Conservation (phyloP, 352 stramenopile species). For the Phytopythium delawarense region DNA sequence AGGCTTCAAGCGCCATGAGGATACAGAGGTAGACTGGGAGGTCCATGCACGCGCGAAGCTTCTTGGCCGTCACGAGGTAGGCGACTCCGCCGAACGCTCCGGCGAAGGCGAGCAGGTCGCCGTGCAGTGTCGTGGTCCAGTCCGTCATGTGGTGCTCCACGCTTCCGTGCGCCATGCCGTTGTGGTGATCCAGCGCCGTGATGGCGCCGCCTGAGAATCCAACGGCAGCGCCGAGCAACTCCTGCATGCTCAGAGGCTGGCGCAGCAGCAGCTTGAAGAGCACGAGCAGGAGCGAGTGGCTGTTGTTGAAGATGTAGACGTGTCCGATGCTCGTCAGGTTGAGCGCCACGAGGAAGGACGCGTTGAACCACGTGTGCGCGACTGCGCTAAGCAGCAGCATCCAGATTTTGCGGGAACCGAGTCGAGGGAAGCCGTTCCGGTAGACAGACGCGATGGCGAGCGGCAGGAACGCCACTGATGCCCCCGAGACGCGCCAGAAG, state of each 20-base stretch:
- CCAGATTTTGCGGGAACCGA: conserved; percentile 12
- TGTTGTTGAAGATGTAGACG: conserved; percentile 56
- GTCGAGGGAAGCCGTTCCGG: conserved; percentile 15
- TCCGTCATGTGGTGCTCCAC: conserved; percentile 6
- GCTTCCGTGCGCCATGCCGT: conserved; percentile 4
- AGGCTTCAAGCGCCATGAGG: conserved; percentile 21
- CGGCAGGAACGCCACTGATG: conserved; percentile 28
- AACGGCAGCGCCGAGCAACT: conserved; percentile 33
- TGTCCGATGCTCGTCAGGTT: conserved; percentile 49
- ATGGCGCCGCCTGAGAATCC: conserved; percentile 39
- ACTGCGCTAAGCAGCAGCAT: conserved; percentile 24
- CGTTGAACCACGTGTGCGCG: conserved; percentile 40
- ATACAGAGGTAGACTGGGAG: conserved; percentile 40
- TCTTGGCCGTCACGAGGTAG: conserved; percentile 46
- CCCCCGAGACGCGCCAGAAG: conserved; percentile 50
- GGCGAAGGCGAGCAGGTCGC: conserved; percentile 50
- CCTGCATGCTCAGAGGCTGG: conserved; percentile 24
- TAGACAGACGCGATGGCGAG: conserved; percentile 23
- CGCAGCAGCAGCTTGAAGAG: conserved; percentile 37
- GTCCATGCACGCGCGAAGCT: conserved; percentile 28
- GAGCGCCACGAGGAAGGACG: conserved; percentile 47
- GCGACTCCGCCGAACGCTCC: conserved; percentile 43
- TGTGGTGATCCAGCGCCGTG: conserved; percentile 29
- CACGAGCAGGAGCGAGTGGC: conserved; percentile 53
- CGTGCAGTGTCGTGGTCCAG: conserved; percentile 13